Conservation (phyloP, 768 basidiomycete genomes). For the Russula sp. region DNA sequence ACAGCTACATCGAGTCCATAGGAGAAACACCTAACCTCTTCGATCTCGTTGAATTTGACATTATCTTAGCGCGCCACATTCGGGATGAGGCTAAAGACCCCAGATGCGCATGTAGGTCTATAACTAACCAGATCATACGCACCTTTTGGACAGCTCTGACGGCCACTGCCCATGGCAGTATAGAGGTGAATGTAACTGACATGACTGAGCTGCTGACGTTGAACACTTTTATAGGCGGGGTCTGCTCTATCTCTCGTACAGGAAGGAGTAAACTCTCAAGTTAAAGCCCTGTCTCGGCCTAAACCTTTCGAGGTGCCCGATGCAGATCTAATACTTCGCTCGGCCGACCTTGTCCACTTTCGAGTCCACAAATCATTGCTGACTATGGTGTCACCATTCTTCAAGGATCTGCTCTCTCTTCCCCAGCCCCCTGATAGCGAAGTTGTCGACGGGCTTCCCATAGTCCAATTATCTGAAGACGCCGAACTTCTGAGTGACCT, state of each 20-base stretch:
- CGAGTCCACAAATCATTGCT: not conserved
- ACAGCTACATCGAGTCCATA: constrained; percentile 3
- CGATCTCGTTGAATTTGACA: not conserved
- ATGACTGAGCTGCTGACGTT: not conserved
- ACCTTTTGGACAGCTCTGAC: not conserved
- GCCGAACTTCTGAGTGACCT: not conserved
- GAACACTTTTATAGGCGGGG: not conserved
- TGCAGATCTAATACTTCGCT: not conserved
- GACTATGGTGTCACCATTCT: not conserved
- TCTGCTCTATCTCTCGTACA: not conserved
- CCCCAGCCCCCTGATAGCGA: not conserved
- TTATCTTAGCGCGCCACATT: not conserved
- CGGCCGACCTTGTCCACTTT: constrained; percentile 1
- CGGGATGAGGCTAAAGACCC: no score
- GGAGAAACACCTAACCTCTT: not conserved
- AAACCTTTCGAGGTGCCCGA: not conserved
- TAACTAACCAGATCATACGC: not conserved
- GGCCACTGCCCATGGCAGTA: not conserved
- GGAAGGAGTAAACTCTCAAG: not conserved
- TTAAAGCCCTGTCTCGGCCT: no score
- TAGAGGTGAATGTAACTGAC: not conserved
- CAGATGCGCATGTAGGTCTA: not conserved
- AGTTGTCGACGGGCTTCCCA: not conserved
- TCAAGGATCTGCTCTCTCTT: not conserved
- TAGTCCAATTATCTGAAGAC: not conserved